Conservation (phyloP, 2,329 filamentous ascomycete species). For the Pseudocercospora cruenta region DNA sequence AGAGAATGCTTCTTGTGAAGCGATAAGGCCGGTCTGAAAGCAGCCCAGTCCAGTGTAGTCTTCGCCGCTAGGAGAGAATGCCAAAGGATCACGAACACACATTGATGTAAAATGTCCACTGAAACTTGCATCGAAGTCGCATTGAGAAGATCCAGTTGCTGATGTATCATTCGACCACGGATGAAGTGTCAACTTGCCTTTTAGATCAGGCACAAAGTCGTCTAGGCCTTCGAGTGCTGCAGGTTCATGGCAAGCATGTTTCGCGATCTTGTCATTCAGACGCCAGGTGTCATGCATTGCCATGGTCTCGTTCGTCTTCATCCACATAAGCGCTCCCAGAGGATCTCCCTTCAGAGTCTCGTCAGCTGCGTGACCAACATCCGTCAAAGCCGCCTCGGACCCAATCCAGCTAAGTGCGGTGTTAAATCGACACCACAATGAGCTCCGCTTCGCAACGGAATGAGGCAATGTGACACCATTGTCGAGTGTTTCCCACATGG, state of each 20-base stretch:
- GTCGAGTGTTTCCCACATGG: constrained; percentile 52
- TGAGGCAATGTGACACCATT: constrained; percentile 44
- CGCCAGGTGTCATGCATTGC: constrained; percentile 48
- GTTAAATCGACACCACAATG: constrained; percentile 54
- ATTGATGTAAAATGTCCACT: not conserved
- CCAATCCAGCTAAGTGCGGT: constrained; percentile 52
- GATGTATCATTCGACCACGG: not conserved
- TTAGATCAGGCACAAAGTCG: constrained; percentile 15
- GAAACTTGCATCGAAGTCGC: constrained; percentile 4
- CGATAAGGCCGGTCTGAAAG: constrained; percentile 52
- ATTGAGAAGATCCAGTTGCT: not conserved
- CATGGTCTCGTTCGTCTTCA: constrained; percentile 52
- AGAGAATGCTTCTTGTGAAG: constrained; percentile 46
- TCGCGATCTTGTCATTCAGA: constrained; percentile 22
- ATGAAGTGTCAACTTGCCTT: not conserved
- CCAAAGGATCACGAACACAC: constrained; percentile 1
- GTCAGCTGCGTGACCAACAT: constrained; percentile 40
- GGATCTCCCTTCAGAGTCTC: constrained; percentile 40
- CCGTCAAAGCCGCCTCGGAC: constrained; percentile 40
- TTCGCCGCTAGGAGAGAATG: constrained; percentile 11
- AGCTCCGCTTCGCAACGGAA: constrained; percentile 48
- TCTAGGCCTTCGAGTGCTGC: constrained; percentile 3
- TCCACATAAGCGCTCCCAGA: constrained; percentile 51
- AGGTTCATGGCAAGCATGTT: constrained; percentile 12
- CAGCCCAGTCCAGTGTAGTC: constrained; percentile 29